These are phyloP conservation scores for Ceratocystis albifundus DNA, from an alignment of 2,329 filamentous ascomycete species.

Conservation along the genomic window DNA sequence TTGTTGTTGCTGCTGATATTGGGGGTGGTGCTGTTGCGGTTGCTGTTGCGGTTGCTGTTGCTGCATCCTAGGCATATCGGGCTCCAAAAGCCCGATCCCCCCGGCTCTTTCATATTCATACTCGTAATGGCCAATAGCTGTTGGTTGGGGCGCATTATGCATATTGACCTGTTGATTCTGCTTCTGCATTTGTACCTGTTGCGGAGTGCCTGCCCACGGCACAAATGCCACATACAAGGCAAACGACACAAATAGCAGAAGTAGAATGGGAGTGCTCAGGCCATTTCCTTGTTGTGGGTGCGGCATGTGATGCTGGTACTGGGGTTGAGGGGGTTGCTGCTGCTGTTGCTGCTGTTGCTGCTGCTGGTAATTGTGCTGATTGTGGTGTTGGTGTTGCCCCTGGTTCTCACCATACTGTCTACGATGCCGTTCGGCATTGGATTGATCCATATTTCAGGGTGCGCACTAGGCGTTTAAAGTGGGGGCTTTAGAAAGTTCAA, in stretches of 20 bases:
- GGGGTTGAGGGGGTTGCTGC: conserved; percentile 10
- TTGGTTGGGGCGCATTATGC: conserved; percentile 7
- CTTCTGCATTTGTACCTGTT: conserved; percentile 14
- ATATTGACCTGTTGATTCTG: conserved; percentile 17
- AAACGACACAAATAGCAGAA: conserved; percentile 23
- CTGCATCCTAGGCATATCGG: conserved; percentile 11
- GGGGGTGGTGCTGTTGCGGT: neutral
- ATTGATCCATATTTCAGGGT: conserved; percentile 20
- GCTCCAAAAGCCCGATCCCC: conserved; percentile 5
- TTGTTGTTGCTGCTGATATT: neutral
- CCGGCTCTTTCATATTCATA: conserved; percentile 9
- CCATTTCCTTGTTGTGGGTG: conserved; percentile 19
- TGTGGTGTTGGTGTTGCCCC: conserved; percentile 9
- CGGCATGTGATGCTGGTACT: conserved; percentile 18
- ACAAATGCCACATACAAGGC: conserved; percentile 23
- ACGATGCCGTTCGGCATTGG: conserved; percentile 11
- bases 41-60: conserved; percentile 8
- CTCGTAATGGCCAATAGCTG: neutral
- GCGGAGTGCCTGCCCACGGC: conserved; percentile 20
- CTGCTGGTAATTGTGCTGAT: conserved; percentile 5
- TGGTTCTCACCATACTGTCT: conserved; percentile 12
- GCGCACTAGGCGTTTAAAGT: conserved; percentile 10
- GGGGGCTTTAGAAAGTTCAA: neutral
- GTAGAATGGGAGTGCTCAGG: conserved; percentile 20
- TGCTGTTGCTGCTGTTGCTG: conserved; percentile 9